Conservation (phyloP, 768 basidiomycete species). For the Dacryopinax spathularia region DNA sequence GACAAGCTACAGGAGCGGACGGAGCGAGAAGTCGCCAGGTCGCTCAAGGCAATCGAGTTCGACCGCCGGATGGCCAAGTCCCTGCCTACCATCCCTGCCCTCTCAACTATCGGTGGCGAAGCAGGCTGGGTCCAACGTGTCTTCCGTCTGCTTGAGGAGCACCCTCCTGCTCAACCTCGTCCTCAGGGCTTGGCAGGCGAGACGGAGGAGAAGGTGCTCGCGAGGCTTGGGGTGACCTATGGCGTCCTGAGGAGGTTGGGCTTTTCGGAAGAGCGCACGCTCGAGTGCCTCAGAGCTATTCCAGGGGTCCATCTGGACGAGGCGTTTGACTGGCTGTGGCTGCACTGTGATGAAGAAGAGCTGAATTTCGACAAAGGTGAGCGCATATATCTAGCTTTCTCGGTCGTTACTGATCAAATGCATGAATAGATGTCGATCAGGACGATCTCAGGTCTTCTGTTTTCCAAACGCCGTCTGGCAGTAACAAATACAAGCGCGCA, state of each 20-base stretch:
- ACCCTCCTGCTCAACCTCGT: slow-evolving; percentile 19
- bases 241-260: slow-evolving; percentile 67
- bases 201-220: slow-evolving; percentile 53
- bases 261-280: slow-evolving; percentile 52
- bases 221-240: slow-evolving; percentile 63
- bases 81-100: slow-evolving; percentile 50
- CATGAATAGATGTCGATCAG: slow-evolving; percentile 1
- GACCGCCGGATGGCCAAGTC: slow-evolving; percentile 63
- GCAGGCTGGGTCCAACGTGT: slow-evolving; percentile 9
- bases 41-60: slow-evolving; percentile 62
- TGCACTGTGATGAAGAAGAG: slow-evolving; percentile 50
- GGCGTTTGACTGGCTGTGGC: slow-evolving; percentile 72
- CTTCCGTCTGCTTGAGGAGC: slow-evolving; percentile 7
- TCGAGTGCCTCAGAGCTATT: slow-evolving; percentile 54
- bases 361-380: slow-evolving; percentile 31
- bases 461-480: background rate
- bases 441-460: background rate
- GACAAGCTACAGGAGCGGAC: slow-evolving; percentile 77
- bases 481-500: background rate
- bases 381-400: slow-evolving; percentile 7
- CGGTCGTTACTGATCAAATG: background rate
- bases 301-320: slow-evolving; percentile 66
- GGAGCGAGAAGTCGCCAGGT: slow-evolving; percentile 65
- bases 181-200: slow-evolving; percentile 33
- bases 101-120: slow-evolving; percentile 8